A percentile compares a stretch with the other conserved stretches of the same genome.
These are phyloP conservation scores for Hymenoscyphus fraxineus DNA, from an alignment of 2,329 filamentous ascomycete species.

Conservation along the genomic window DNA sequence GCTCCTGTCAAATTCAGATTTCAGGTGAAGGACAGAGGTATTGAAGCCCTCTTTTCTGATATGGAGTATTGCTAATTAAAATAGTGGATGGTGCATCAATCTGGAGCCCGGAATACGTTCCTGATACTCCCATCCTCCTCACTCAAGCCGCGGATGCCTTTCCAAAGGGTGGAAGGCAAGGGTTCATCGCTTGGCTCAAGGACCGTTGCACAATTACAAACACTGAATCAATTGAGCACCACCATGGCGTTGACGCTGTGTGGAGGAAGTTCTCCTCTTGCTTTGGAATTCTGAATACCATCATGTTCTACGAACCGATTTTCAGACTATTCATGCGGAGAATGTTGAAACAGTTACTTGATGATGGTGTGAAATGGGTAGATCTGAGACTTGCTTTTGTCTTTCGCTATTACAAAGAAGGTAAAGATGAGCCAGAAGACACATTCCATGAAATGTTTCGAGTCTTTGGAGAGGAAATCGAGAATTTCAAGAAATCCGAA, in stretches of 20 bases:
- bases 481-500: conserved; percentile 66
- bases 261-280: conserved; percentile 78
- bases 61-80: conserved; percentile 7
- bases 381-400: conserved; percentile 77
- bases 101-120: conserved; percentile 63
- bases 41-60: background rate
- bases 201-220: conserved; percentile 67
- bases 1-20: conserved; percentile 61
- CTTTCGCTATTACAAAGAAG: conserved; percentile 63
- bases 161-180: conserved; percentile 64
- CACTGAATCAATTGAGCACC: conserved; percentile 71
- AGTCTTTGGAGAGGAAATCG: conserved; percentile 73
- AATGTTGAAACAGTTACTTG: conserved; percentile 67
- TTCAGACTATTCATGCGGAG: conserved; percentile 71
- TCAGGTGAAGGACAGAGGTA: conserved; percentile 41
- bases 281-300: conserved; percentile 68
- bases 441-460: conserved; percentile 68
- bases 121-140: conserved; percentile 39
- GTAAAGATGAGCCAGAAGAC: conserved; percentile 60
- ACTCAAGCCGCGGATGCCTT: conserved; percentile 66
- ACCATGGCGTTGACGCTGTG: conserved; percentile 77
- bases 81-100: conserved; percentile 45
- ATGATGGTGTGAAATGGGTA: conserved; percentile 80
- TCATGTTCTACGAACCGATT: conserved; percentile 88
- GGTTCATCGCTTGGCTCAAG: conserved; percentile 76